Base-by-base conservation (phyloP, 148 eudicot genomes). In the Amaranthus palmeri region DNA sequence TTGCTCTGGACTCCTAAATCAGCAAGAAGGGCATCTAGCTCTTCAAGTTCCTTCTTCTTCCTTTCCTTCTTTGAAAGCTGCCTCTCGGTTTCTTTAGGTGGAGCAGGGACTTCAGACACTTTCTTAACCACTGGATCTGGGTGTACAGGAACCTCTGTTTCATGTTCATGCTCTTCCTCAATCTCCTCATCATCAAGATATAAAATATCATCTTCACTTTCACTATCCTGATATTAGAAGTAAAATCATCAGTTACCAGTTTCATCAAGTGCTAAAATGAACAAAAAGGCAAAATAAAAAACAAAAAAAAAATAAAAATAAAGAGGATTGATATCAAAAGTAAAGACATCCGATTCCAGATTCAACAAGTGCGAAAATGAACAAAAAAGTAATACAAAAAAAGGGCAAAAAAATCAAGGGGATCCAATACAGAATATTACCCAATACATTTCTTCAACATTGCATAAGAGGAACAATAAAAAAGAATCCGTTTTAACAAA, bases 21-120 rank as follows among this genome's bases (percentile, higher is more conserved):
- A 75, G 92, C 96, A 55, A 95, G 96, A 56, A 95, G 79, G 4
- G 96, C 99, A 48, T 95, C 99, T 10, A 95, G 87, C 74, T 95
- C 99, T 50, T 87, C 99, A 47, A 95, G 96, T 86, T 90, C 99
- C 79, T 92, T 95, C 68, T 95, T 95, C 92, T 84, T 91, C 71
- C 84, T 71, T 79, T 95, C 99, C 76, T 95, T 95, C 89, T 95
- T 95, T 6, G 97, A 92, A 12, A 92, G 93, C 79, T 95, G 99
- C 77, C 83, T 92, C 71, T 95, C 99, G 7, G 90, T 49, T 64
- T 92, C 97, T 76, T 95, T 95, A n/a, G 88, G 77, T 7, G 90
- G 86, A 70, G 75, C 78, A 65, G 86, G 77, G 72, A 73, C 66
- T 78, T 86, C 90, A 54, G 83, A 84, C 72, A 78, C 83, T 79